Percentiles rank a stretch among this genome's conserved stretches.
Evolutionary conservation across 23 red algal species (phyloP).

Genomic region (Gracilaria vermiculophylla): DNA sequence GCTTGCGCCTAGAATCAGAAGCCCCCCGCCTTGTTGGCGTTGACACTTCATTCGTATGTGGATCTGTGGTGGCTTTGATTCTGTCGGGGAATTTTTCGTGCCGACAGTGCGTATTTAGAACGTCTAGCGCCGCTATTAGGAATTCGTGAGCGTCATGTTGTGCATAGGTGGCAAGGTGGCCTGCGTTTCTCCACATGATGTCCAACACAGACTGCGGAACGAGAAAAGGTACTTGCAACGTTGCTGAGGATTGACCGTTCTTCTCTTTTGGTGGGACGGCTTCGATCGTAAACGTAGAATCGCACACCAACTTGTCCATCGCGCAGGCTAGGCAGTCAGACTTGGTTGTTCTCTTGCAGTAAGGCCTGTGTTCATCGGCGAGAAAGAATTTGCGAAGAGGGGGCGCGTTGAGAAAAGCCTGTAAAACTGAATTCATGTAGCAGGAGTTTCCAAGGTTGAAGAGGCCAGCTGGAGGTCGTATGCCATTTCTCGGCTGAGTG

Average conservation of each 20-base stretch:
- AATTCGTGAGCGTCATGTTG: conserved; percentile 98
- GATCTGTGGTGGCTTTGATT: background rate
- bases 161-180: conserved; percentile 82
- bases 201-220: conserved; percentile 85
- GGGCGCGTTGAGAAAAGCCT: conserved; percentile 75
- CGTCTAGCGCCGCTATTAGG: conserved; percentile 72
- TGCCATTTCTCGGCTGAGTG: background rate
- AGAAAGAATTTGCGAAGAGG: conserved; percentile 88
- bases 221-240: conserved; percentile 46
- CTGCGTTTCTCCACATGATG: conserved; percentile 82
- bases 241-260: conserved; percentile 15
- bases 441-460: conserved; percentile 94
- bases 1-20: conserved; percentile 14
- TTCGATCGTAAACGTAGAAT: conserved; percentile 47
- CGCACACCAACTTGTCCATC: conserved; percentile 70
- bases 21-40: background rate
- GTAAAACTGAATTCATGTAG: conserved; percentile 94
- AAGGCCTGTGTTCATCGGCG: conserved; percentile 65
- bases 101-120: conserved; percentile 72
- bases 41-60: conserved; percentile 3
- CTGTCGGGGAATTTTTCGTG: conserved; percentile 14
- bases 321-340: conserved; percentile 70
- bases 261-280: conserved; percentile 16
- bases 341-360: conserved; percentile 33
- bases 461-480: conserved; percentile 60